Conservation (phyloP, 805 yeast species). For the Candida pseudofarinosa region DNA sequence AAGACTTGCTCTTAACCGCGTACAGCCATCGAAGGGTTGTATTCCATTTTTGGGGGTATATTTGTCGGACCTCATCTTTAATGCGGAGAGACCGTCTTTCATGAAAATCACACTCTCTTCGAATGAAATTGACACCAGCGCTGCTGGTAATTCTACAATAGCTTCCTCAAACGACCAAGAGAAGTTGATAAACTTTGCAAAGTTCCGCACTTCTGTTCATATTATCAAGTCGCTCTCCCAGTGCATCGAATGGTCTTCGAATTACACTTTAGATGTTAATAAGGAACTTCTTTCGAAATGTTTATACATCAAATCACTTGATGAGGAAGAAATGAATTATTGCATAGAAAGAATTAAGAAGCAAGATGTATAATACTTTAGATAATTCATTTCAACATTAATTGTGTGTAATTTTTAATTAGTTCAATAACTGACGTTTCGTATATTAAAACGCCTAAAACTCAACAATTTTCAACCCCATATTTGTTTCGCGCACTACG, state of each 20-base stretch:
- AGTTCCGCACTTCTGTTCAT: slow-evolving; percentile 70
- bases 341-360: slow-evolving; percentile 11
- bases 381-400: neutral
- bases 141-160: slow-evolving; percentile 6
- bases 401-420: neutral
- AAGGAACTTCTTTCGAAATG: slow-evolving; percentile 77
- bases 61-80: slow-evolving; percentile 75
- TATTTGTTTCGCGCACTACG: neutral
- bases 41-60: slow-evolving; percentile 89
- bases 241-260: slow-evolving; percentile 79
- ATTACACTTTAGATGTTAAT: slow-evolving; percentile 54
- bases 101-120: slow-evolving; percentile 17
- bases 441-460: neutral
- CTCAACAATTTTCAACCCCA: neutral
- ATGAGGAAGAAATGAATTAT: slow-evolving; percentile 65
- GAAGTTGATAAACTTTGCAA: slow-evolving; percentile 66
- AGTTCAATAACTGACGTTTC: neutral
- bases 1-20: slow-evolving; percentile 56
- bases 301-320: slow-evolving; percentile 69
- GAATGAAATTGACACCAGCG: neutral
- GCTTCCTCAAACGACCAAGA: slow-evolving; percentile 3
- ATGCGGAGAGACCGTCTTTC: slow-evolving; percentile 57
- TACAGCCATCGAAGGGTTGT: slow-evolving; percentile 67
- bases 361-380: neutral
- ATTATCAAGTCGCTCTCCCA: slow-evolving; percentile 74